These are phyloP conservation scores for Trichoderma asperellum DNA, from an alignment of 2,329 filamentous ascomycete species.

Conservation along the genomic window DNA sequence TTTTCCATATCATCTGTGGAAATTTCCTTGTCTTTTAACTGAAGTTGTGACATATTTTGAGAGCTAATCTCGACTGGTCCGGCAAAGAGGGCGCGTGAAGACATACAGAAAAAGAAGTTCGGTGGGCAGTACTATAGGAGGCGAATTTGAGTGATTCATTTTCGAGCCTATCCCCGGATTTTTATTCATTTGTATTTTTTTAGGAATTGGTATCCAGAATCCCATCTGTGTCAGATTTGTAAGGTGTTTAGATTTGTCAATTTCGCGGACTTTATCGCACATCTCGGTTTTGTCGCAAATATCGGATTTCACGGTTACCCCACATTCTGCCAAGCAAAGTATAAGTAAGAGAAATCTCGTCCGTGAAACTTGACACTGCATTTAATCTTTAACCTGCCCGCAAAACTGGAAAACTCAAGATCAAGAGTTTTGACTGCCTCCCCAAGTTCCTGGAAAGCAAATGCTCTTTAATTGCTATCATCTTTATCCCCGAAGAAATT, in stretches of 20 bases:
- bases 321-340: background rate
- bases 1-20: background rate
- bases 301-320: background rate
- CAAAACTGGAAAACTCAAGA: background rate
- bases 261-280: background rate
- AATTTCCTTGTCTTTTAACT: background rate
- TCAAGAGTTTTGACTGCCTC: background rate
- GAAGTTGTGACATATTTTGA: background rate
- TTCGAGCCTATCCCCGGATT: background rate
- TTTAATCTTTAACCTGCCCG: background rate
- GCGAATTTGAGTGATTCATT: background rate
- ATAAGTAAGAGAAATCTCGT: background rate
- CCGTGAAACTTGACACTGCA: background rate
- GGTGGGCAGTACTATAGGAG: too few species aligned
- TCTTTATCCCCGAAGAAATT: background rate
- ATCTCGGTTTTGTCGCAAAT: background rate
- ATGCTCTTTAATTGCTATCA: background rate
- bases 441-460: background rate
- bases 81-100: background rate
- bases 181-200: background rate
- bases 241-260: background rate
- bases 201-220: background rate
- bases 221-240: background rate
- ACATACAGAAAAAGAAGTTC: background rate
- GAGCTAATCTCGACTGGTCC: background rate